Conservation (phyloP, 148 eudicot genomes). For the Persicaria maculosa region DNA sequence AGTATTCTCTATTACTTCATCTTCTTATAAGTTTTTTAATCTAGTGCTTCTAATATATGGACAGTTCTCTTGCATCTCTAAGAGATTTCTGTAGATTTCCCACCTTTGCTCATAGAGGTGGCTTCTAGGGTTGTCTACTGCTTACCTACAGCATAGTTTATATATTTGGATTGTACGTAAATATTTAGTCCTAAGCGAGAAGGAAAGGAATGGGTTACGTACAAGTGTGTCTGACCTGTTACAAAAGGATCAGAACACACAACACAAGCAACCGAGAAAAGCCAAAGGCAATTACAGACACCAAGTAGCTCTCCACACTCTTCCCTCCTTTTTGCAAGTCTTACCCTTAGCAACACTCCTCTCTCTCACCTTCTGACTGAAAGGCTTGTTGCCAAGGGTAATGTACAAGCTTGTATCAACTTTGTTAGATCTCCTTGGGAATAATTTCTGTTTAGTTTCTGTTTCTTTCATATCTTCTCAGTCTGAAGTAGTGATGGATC, state of each 20-base stretch:
- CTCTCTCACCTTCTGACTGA: no score
- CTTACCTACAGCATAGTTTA: neutral
- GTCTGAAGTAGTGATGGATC: slow-evolving; percentile 12
- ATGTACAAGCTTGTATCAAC: neutral
- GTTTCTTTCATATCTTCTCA: neutral
- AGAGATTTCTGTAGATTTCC: neutral
- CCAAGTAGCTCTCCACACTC: no score
- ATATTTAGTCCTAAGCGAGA: no score
- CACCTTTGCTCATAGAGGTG: neutral
- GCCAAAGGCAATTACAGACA: no score
- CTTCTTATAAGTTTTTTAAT: neutral
- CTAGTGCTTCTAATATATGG: neutral
- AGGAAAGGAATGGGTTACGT: no score
- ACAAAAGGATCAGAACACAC: no score
- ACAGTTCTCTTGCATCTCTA: neutral
- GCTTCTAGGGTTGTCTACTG: neutral
- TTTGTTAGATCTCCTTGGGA: neutral
- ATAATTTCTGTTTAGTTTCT: neutral
- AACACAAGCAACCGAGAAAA: no score
- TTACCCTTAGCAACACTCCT: no score
- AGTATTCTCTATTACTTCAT: neutral
- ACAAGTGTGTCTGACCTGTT: no score
- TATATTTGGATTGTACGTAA: no score
- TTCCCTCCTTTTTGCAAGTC: no score
- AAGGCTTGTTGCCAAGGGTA: no score